Conservation (phyloP, 2,329 filamentous ascomycete species). For the Diaporthe ampelina region DNA sequence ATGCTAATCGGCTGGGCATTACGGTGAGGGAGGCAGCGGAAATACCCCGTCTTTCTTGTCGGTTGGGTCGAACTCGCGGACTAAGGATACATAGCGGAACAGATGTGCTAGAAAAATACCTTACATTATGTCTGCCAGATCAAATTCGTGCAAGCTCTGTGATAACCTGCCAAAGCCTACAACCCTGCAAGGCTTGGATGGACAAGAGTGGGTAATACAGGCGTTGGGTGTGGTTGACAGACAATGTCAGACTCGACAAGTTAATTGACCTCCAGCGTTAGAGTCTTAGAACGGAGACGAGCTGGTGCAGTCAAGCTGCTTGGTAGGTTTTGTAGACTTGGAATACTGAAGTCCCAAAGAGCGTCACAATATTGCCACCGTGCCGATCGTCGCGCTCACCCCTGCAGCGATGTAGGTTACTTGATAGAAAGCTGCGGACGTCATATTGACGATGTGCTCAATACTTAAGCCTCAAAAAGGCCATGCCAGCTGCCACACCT, state of each 20-base stretch:
- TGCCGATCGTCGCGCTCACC: constrained; percentile 1
- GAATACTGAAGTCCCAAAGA: background rate
- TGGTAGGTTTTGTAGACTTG: background rate
- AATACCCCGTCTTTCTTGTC: background rate
- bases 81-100: background rate
- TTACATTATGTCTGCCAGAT: background rate
- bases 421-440: background rate
- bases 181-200: too few species aligned
- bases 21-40: background rate
- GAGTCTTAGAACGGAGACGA: background rate
- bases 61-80: background rate
- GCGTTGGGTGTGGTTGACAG: too few species aligned
- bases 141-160: too few species aligned
- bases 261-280: too few species aligned
- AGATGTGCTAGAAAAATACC: background rate
- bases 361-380: constrained; percentile 15
- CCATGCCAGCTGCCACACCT: background rate
- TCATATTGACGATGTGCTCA: constrained; percentile 32
- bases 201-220: too few species aligned
- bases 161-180: too few species aligned
- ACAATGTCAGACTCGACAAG: too few species aligned
- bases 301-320: background rate
- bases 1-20: background rate
- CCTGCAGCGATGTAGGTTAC: background rate
- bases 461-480: background rate